Base-by-base conservation (phyloP, 2,329 filamentous ascomycete genomes). In the Ustilaginoidea virens region DNA sequence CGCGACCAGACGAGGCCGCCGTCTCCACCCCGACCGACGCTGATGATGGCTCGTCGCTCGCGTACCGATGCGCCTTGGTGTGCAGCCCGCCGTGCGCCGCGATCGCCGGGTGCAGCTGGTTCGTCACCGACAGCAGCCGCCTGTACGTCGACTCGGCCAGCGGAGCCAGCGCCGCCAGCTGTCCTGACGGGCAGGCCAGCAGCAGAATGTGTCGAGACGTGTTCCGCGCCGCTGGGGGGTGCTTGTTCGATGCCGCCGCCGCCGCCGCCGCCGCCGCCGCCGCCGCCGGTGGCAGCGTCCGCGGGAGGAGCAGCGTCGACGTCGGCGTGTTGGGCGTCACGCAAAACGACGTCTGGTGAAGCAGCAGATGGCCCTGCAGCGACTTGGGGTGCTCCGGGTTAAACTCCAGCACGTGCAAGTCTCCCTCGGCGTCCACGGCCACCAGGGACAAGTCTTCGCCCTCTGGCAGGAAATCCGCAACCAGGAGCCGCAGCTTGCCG, bases 301-400 rank as follows among this genome's bases (percentile, higher is more conserved):
- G 74, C 1, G 81, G 79, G 19, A 96, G 65, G 27, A 94, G 69
- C 13, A 77, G 73, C 40, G 85, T 77, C 21, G 68, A 69, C 1
- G 80, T 77, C 1, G 80, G 73, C 38, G 77, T 68, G 51, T 93
- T 81, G 12, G 71, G 72, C 21, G 82, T 85, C 0, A 81, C 74
- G 47, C 86, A 78, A 57, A 98, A 96, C 33, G 83, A 81, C 30
- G 80, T 82, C 34, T 81, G 75, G 52, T 87, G 82, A 6, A 98
- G 68, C 15, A 98, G 69, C 23, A 86, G 71, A 44, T 86, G 79
- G 27, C 90, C 90, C 33, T 87, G 80, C 19, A 93, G 72, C 5
- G 85, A 92, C 59, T 92, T 92, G 11, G 87, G 87, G 47, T 96
- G 80, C 47, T 96, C 87, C 1, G 90, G 90, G 45, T 96, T 86